Percentiles rank a stretch among this genome's conserved stretches.
Evolutionary conservation across 1,139 yeast genomes (phyloP).

Genomic region (Scheffersomyces illinoinensis): DNA sequence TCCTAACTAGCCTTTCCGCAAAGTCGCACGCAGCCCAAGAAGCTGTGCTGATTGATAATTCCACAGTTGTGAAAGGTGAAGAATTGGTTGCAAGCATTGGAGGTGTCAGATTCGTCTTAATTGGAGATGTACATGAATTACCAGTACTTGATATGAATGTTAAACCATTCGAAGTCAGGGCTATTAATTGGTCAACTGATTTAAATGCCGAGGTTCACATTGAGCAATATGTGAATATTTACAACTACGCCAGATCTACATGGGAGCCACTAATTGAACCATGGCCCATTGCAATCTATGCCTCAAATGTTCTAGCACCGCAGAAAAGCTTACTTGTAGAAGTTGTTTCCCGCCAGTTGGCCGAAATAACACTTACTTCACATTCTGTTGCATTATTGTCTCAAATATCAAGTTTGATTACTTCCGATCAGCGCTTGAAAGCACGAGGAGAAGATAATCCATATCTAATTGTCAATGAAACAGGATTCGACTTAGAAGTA

Average conservation of each 20-base stretch:
- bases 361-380: conserved; percentile 81
- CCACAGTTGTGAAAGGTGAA: conserved; percentile 64
- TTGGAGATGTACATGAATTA: conserved; percentile 92
- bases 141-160: conserved; percentile 85
- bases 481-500: conserved; percentile 75
- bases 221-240: conserved; percentile 74
- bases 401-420: conserved; percentile 59
- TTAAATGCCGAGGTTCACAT: conserved; percentile 70
- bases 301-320: conserved; percentile 49
- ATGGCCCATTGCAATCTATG: conserved; percentile 79
- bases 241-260: conserved; percentile 86
- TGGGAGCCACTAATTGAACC: conserved; percentile 97
- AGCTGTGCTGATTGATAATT: neutral
- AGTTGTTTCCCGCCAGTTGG: conserved; percentile 68
- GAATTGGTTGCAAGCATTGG: conserved; percentile 69
- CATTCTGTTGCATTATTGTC: conserved; percentile 78
- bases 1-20: conserved; percentile 45
- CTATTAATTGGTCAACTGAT: conserved; percentile 90
- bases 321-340: conserved; percentile 56
- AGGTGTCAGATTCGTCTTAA: conserved; percentile 81
- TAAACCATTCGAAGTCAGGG: conserved; percentile 69
- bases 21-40: conserved; percentile 8
- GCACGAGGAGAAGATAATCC: conserved; percentile 85
- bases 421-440: conserved; percentile 53
- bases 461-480: conserved; percentile 76